Evolutionary conservation across 768 basidiomycete species (phyloP).

Genomic region (Tylopilus sp.): DNA sequence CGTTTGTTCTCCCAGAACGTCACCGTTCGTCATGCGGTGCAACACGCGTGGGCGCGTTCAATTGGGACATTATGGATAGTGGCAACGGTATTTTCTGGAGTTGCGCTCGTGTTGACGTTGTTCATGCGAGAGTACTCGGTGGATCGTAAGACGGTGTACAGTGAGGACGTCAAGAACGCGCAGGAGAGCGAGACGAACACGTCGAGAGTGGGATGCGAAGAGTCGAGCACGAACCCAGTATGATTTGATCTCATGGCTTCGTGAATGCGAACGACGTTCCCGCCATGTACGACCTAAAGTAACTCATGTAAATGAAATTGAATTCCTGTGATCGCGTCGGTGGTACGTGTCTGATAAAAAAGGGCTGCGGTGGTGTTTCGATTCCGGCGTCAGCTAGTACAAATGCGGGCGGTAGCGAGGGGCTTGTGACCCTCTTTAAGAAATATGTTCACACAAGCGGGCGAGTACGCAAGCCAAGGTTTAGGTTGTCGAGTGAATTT

Average conservation of each 20-base stretch:
- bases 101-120: constrained; percentile 48
- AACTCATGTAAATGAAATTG: no score
- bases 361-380: no score
- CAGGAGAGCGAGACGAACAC: constrained; percentile 25
- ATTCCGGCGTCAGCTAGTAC: not conserved
- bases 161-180: constrained; percentile 21
- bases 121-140: constrained; percentile 62
- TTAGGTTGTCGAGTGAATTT: constrained; percentile 18
- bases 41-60: constrained; percentile 63
- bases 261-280: no score
- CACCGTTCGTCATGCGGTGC: constrained; percentile 43
- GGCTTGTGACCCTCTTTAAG: constrained; percentile 7
- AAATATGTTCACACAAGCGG: constrained; percentile 16
- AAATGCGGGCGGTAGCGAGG: not conserved
- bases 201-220: not conserved
- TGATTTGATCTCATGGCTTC: not conserved
- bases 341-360: no score
- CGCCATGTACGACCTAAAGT: no score
- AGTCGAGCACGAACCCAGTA: not conserved
- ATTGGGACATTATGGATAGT: constrained; percentile 66
- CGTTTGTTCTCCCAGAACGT: constrained; percentile 40
- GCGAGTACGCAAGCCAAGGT: constrained; percentile 21
- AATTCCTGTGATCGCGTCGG: no score
- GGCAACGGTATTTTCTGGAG: constrained; percentile 53
- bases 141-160: constrained; percentile 46